Conservation (phyloP, 2,329 filamentous ascomycete species). For the Talaromyces sp. region DNA sequence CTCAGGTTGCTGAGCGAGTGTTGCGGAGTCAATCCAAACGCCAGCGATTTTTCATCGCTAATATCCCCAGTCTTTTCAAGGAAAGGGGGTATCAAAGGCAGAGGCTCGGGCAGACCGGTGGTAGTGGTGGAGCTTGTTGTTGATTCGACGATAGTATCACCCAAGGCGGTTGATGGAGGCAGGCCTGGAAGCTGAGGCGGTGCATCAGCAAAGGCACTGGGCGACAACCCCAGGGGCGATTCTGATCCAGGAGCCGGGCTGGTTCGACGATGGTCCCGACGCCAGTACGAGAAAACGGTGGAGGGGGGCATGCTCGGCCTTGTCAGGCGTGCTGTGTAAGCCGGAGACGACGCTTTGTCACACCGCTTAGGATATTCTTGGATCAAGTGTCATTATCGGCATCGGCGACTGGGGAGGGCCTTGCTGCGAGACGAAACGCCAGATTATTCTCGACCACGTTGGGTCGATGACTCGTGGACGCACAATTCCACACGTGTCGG, state of each 20-base stretch:
- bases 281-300: slow-evolving; percentile 37
- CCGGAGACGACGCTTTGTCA: not conserved
- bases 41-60: slow-evolving; percentile 6
- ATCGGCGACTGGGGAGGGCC: not conserved
- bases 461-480: not conserved
- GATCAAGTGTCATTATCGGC: not conserved
- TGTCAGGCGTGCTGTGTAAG: not conserved
- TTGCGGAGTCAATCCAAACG: slow-evolving; percentile 15
- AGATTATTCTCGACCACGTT: not conserved
- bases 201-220: slow-evolving; percentile 15
- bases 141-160: slow-evolving; percentile 23
- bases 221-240: slow-evolving; percentile 11
- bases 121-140: not conserved
- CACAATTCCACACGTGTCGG: not conserved
- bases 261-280: slow-evolving; percentile 33
- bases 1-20: slow-evolving; percentile 25
- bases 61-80: not conserved
- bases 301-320: slow-evolving; percentile 27
- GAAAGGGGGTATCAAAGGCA: not conserved
- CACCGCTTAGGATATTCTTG: not conserved
- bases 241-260: slow-evolving; percentile 24
- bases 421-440: not conserved
- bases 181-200: slow-evolving; percentile 31
- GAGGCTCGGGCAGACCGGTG: not conserved
- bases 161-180: slow-evolving; percentile 22